Conservation (phyloP, 306 rosid genomes). For the Begonia masoniana region DNA sequence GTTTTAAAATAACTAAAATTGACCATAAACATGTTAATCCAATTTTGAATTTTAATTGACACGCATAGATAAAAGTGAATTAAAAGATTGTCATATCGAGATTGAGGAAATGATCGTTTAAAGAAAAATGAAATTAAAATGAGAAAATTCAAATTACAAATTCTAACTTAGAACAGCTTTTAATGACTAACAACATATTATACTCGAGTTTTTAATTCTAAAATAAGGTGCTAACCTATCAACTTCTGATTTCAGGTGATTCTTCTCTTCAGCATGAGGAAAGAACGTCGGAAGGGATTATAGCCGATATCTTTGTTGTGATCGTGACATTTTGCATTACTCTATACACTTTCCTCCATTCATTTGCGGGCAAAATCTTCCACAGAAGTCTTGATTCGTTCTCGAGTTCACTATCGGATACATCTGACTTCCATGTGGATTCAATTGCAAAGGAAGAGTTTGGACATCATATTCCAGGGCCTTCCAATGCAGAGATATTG, state of each 20-base stretch:
- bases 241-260: slow-evolving; percentile 30
- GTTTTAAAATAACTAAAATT: too few species aligned
- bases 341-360: slow-evolving; percentile 25
- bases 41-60: too few species aligned
- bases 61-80: too few species aligned
- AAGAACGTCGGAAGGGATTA: slow-evolving; percentile 17
- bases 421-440: slow-evolving; percentile 15
- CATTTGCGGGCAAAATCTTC: slow-evolving; percentile 20
- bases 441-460: slow-evolving; percentile 32
- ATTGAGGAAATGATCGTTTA: too few species aligned
- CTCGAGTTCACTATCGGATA: slow-evolving; percentile 16
- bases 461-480: slow-evolving; percentile 24
- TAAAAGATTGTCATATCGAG: too few species aligned
- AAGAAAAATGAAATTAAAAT: too few species aligned
- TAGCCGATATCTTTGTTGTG: slow-evolving; percentile 28
- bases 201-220: too few species aligned
- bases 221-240: too few species aligned
- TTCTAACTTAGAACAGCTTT: too few species aligned
- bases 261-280: slow-evolving; percentile 14
- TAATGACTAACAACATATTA: too few species aligned
- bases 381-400: slow-evolving; percentile 15
- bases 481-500: slow-evolving; percentile 22
- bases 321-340: slow-evolving; percentile 44
- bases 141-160: too few species aligned
- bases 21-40: too few species aligned